Conservation (phyloP, 1,284 basidiomycete genomes). For the Bondarzewia mesenterica region DNA sequence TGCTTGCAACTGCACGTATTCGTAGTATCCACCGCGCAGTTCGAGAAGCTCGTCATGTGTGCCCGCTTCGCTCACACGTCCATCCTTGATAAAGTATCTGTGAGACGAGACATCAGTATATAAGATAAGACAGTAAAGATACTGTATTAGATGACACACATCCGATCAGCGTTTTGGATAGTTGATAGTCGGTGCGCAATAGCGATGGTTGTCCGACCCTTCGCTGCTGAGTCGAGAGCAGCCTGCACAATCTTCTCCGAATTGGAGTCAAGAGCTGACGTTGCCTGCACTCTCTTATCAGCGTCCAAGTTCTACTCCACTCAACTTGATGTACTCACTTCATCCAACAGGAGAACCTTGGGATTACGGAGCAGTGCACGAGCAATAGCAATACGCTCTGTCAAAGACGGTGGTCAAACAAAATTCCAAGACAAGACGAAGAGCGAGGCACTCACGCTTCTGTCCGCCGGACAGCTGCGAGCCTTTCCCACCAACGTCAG, state of each 20-base stretch:
- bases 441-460: slow-evolving; percentile 52
- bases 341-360: slow-evolving; percentile 84
- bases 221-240: slow-evolving; percentile 86
- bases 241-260: slow-evolving; percentile 93
- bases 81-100: slow-evolving; percentile 89
- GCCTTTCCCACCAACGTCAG: slow-evolving; percentile 91
- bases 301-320: background rate
- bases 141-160: slow-evolving; percentile 52
- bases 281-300: slow-evolving; percentile 45
- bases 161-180: slow-evolving; percentile 90
- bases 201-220: slow-evolving; percentile 85
- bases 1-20: slow-evolving; percentile 81
- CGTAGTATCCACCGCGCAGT: slow-evolving; percentile 73
- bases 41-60: slow-evolving; percentile 82
- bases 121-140: slow-evolving; percentile 3
- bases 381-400: slow-evolving; percentile 94
- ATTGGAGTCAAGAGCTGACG: slow-evolving; percentile 90
- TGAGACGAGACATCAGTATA: slow-evolving; percentile 14
- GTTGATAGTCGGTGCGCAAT: slow-evolving; percentile 93
- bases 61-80: slow-evolving; percentile 80
- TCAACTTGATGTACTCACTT: slow-evolving; percentile 35
- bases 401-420: slow-evolving; percentile 1
- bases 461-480: slow-evolving; percentile 91
- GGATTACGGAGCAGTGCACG: slow-evolving; percentile 94
- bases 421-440: background rate